Conservation (phyloP, 805 yeast species). For the Candida nitratophila region DNA sequence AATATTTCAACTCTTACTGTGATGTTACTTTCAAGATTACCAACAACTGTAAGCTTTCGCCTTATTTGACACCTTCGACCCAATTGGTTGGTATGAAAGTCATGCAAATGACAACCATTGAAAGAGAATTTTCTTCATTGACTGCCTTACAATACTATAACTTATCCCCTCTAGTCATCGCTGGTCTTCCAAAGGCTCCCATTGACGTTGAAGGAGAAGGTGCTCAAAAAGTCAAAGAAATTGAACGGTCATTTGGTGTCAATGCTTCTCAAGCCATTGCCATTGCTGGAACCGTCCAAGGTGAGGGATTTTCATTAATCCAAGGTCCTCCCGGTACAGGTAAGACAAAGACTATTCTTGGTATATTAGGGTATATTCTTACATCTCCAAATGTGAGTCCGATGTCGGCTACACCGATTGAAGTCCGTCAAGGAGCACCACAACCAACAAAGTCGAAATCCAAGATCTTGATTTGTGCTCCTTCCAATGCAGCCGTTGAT, state of each 20-base stretch:
- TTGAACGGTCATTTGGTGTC: conserved; percentile 48
- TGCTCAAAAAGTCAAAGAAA: conserved; percentile 21
- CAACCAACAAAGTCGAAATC: conserved; percentile 20
- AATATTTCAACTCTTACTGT: conserved; percentile 53
- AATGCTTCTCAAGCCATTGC: conserved; percentile 92
- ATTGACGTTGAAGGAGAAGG: conserved; percentile 28
- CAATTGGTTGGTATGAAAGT: conserved; percentile 64
- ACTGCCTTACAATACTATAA: conserved; percentile 80
- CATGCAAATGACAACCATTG: conserved; percentile 85
- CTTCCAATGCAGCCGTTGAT: conserved; percentile 98
- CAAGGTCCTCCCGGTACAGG: conserved; percentile 99
- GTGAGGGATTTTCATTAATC: conserved; percentile 76
- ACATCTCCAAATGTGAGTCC: conserved; percentile 24
- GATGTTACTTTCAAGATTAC: conserved; percentile 72
- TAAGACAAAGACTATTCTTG: conserved; percentile 93
- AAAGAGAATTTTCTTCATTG: conserved; percentile 84
- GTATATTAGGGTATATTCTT: conserved; percentile 75
- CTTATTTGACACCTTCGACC: conserved; percentile 55
- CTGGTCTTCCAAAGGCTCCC: conserved; percentile 54
- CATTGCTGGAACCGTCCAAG: conserved; percentile 59
- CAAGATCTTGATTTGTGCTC: conserved; percentile 88
- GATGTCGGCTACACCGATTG: conserved; percentile 2
- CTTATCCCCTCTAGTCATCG: conserved; percentile 55
- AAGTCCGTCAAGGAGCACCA: not conserved
- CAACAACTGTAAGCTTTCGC: conserved; percentile 43